phyloP scores from a whole-genome alignment of 2,329 filamentous ascomycete species.

The Lojkania enalia region DNA sequence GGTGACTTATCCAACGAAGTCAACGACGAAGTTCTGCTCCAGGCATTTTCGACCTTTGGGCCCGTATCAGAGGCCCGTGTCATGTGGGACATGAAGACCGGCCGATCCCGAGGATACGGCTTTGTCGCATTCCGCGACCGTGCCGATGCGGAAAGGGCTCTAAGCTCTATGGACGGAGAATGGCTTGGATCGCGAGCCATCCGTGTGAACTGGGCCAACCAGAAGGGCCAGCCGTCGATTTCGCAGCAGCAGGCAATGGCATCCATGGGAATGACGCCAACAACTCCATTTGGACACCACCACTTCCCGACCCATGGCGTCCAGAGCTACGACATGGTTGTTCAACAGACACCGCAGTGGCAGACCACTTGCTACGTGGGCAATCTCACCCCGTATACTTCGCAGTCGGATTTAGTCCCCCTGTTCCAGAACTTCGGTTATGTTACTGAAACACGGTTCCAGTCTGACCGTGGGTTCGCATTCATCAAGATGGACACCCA shows the following conservation, averaged over 20 bases:
- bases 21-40: conserved; percentile 90
- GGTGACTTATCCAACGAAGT: conserved; percentile 98
- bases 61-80: conserved; percentile 96
- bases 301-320: conserved; percentile 97
- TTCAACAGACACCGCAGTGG: conserved; percentile 93
- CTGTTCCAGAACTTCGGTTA: conserved; percentile 99
- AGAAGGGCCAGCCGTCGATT: conserved; percentile 99
- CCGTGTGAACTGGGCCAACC: conserved; percentile 99
- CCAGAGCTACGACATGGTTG: conserved; percentile 96
- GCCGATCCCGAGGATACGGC: conserved; percentile 93
- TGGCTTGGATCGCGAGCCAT: conserved; percentile 98
- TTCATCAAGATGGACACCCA: conserved; percentile 99
- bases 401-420: conserved; percentile 93
- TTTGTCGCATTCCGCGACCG: conserved; percentile 98
- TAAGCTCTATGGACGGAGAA: conserved; percentile 98
- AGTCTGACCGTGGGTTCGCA: conserved; percentile 95
- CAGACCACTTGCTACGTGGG: conserved; percentile 98
- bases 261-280: conserved; percentile 97
- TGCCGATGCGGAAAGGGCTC: conserved; percentile 88
- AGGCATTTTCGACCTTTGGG: conserved; percentile 95
- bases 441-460: conserved; percentile 95
- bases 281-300: conserved; percentile 93
- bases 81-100: conserved; percentile 99
- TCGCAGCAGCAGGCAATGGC: conserved; percentile 97
- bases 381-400: conserved; percentile 96